Conservation (phyloP, 73 alveolate species). For the Tetrahymena malaccensis region DNA sequence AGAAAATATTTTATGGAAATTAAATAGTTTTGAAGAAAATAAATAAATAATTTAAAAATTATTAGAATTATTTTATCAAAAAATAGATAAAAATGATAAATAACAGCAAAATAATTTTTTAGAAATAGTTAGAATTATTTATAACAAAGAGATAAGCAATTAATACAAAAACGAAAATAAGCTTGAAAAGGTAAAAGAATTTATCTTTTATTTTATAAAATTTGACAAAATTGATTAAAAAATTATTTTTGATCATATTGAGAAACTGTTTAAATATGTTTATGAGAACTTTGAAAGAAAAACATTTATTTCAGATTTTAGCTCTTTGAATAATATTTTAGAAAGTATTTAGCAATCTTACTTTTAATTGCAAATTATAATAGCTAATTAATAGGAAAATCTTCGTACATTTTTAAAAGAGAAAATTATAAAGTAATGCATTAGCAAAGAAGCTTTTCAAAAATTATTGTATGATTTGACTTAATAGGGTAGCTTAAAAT, state of each 20-base stretch:
- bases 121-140: not conserved
- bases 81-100: too few relatives aligned
- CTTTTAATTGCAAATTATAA: not conserved
- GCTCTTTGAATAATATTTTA: not conserved
- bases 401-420: not conserved
- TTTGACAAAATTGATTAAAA: not conserved
- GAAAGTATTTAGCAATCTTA: too few relatives aligned
- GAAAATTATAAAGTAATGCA: not conserved
- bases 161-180: too few relatives aligned
- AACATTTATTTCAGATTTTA: too few relatives aligned
- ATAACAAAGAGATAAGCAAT: too few relatives aligned
- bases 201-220: too few relatives aligned
- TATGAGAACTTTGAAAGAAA: not conserved
- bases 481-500: not conserved
- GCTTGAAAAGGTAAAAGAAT: not conserved
- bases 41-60: too few relatives aligned
- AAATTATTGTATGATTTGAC: not conserved
- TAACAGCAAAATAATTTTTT: too few relatives aligned
- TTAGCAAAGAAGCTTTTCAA: not conserved
- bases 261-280: not conserved
- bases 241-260: not conserved
- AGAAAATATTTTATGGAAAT: not conserved
- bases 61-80: too few relatives aligned
- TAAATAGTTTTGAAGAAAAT: not conserved
- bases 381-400: not conserved